Conservation (phyloP, 2,329 filamentous ascomycete species). For the Didymella exigua region DNA sequence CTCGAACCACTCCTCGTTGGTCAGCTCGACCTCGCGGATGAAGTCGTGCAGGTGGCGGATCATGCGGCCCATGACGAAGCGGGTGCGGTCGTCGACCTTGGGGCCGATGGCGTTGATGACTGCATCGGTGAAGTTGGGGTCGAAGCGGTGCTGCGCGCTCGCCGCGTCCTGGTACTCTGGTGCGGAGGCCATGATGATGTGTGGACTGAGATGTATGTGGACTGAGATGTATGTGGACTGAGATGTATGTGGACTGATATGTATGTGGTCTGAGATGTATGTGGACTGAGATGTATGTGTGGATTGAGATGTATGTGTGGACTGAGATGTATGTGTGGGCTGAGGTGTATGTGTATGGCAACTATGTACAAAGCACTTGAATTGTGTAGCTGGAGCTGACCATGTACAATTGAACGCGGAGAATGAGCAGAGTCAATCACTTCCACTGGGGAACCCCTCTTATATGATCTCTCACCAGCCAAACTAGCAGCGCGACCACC, state of each 20-base stretch:
- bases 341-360: too few species aligned
- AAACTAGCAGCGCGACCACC: slow-evolving; percentile 29
- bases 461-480: slow-evolving; percentile 28
- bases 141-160: slow-evolving; percentile 58
- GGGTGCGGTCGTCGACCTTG: slow-evolving; percentile 68
- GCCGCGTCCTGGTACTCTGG: slow-evolving; percentile 25
- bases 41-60: slow-evolving; percentile 80
- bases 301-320: too few species aligned
- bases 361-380: too few species aligned
- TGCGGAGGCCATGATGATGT: slow-evolving; percentile 26
- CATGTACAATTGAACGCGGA: too few species aligned
- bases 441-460: slow-evolving; percentile 19
- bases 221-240: not conserved
- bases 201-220: slow-evolving; percentile 1
- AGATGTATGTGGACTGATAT: not conserved
- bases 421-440: not conserved
- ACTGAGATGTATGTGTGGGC: too few species aligned
- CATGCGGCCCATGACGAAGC: slow-evolving; percentile 66
- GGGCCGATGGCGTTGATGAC: slow-evolving; percentile 76
- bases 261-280: too few species aligned
- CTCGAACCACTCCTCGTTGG: slow-evolving; percentile 75
- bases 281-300: too few species aligned
- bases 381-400: too few species aligned
- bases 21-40: slow-evolving; percentile 76
- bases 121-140: slow-evolving; percentile 76